phyloP scores from a whole-genome alignment of 495 filamentous ascomycete species.

The Penicillium odoratum region DNA sequence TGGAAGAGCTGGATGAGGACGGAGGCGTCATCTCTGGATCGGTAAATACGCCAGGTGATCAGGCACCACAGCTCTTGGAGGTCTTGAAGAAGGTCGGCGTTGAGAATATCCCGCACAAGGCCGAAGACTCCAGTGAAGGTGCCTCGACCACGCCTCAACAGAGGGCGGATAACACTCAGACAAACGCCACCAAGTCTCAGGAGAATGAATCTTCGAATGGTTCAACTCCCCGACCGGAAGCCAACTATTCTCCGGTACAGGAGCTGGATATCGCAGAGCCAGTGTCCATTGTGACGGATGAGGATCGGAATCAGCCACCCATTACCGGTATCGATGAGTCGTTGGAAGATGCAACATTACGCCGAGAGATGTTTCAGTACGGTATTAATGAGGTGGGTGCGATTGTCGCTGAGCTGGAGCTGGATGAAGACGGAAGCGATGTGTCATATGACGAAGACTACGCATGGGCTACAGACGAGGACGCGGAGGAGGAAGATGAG shows the following conservation, averaged over 20 bases:
- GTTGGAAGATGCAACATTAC: constrained; percentile 73
- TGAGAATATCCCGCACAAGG: constrained; percentile 43
- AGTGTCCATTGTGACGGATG: constrained; percentile 23
- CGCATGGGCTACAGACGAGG: constrained; percentile 55
- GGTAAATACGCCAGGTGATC: constrained; percentile 59
- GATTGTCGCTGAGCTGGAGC: constrained; percentile 88
- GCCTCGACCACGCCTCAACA: not conserved
- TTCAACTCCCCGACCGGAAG: constrained; percentile 4
- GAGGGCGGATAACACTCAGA: not conserved
- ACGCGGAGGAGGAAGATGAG: constrained; percentile 62
- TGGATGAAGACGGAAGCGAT: constrained; percentile 69
- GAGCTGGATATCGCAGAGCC: constrained; percentile 21
- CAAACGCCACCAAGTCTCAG: not conserved
- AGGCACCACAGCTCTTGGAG: constrained; percentile 61
- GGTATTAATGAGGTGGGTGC: constrained; percentile 79
- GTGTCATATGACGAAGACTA: constrained; percentile 58
- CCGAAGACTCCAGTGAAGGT: constrained; percentile 6
- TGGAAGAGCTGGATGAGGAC: constrained; percentile 69
- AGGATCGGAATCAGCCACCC: constrained; percentile 29
- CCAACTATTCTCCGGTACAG: constrained; percentile 2
- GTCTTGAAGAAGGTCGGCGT: constrained; percentile 71
- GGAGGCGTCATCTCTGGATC: constrained; percentile 74
- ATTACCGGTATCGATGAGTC: constrained; percentile 61
- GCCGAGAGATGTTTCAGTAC: constrained; percentile 91
- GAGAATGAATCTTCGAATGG: not conserved